Base-by-base conservation (phyloP, 1,284 basidiomycete genomes). In the Ceratobasidium papillatum region DNA sequence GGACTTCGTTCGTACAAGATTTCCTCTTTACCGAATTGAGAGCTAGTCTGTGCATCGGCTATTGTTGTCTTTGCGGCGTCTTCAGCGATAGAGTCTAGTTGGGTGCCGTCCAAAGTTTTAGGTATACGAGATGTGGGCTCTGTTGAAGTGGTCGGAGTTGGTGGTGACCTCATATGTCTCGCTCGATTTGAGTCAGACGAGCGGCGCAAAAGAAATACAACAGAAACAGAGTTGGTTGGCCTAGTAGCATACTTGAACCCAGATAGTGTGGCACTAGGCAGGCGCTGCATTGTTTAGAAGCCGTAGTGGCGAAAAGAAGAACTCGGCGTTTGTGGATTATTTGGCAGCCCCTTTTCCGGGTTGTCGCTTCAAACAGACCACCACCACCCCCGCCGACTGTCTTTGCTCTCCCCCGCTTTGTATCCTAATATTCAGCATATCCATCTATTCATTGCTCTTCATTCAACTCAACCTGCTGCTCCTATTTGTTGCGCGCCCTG, bases 121-220 rank as follows among this genome's bases (percentile, higher is more conserved):
- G 52, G 68, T 22, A 71, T 71, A 32, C 68, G 68, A 59, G 68
- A 58, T 45, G 68, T 54, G 11, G 68, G 54, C 56, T 71, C 68
- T 49, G 68, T 59, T 32, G 68, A 71, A 12, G 68, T 71, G 4
- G 68, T 59, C 9, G 68, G 68, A 14, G 27, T 58, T 25, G 68
- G 68, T 32, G 22, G 54, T 59, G 68, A 71, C 68, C 54, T 71
- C 54, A 59, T 71, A 32, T 58, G 56, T 32, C 56, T 58, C 34
- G 54, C 41, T 1, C 56, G 68, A 36, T 43, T 49, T 5, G 61
- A 19, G 19, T 58, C 56, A 11, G 68, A 71, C 22, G 68, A 59
- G 43, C 41, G 68, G 14, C 68, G 68, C 43, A 71, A 22, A 19
- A 59, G 38, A 14, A 59, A 38, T 12, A 71, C 25, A 43, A 61